Evolutionary conservation across 176 grass and related monocot species (phyloP), one percentile per base, ranked within the genome.

Genomic region (bread wheat (Triticum aestivum)): DNA sequence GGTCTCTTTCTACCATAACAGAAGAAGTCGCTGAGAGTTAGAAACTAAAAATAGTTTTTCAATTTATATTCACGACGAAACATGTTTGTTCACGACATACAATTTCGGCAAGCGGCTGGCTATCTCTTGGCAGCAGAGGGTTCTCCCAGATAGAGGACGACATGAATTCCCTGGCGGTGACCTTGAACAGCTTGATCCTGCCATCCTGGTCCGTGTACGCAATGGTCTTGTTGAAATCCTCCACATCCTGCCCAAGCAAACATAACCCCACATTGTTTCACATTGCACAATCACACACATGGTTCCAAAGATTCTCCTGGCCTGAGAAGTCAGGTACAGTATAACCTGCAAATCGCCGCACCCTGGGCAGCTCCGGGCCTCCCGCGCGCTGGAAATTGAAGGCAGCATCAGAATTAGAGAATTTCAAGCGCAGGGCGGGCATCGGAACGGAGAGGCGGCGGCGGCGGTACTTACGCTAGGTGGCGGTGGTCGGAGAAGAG

Each of bases 81-180:
- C 5, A 11, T 15, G 6, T 12, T 32, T 45, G 2, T 61, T 32
- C 27, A 63, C 0, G 24, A 39, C 67, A 27, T 79, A 84, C 85
- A 20, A 6, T 63, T 87, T 17, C 1, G 0, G 80, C 26, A 10
- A 18, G 12, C 29, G 14, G 86, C 12, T 27, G 29, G 5, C 1
- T 85, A 18, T 88, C 49, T 45, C n/a, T 89, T 0, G 10, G 63
- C 39, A 81, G 11, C 51, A 68, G 79, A 72, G 87, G 87, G 42
- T 92, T 92, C 76, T 77, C 72, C 91, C 91, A 89, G 62, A 92
- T 89, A 17, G 84, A 92, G 24, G 91, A 89, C 8, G 90, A 94
- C 2, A 61, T 67, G 10, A 97, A 65, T n/a, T 97, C 88, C 63
- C 79, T 97, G 42, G 88, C 73, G 23, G 89, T 83, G 68, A 92